Base-by-base conservation (phyloP, 2,329 filamentous ascomycete genomes). In the Plenodomus tracheiphilus region DNA sequence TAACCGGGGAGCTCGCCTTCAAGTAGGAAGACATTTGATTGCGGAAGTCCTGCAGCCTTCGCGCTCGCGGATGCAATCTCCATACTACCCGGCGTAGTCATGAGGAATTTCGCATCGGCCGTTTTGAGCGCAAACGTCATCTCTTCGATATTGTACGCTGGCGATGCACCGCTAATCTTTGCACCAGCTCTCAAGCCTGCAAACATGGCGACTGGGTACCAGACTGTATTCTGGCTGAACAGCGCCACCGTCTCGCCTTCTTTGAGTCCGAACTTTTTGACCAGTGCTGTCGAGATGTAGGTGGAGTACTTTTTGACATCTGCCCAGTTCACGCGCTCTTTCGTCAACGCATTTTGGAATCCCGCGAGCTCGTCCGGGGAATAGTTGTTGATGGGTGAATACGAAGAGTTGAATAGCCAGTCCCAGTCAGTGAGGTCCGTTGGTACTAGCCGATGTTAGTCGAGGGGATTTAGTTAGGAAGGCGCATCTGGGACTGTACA, bases 101-200 rank as follows among this genome's bases (percentile, higher is more conserved):
- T 78, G 9, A 86, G 61, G 50, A 83, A 81, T 53, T 79, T 84
- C 2, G 81, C 79, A 28, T 80, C 73, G 0, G 77, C 81, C 1
- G 77, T 84, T 57, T 81, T 79, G 2, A 88, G 71, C 1, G 83
- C 84, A 65, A 86, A 86, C 1, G 78, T 80, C 81, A 88, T 86
- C 58, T 88, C 85, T 41, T 88, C 85, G 15, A 82, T 75, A 47
- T 82, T 86, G 67, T 87, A 88, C 0, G 84, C 85, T 0, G 85
- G 85, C 15, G 78, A 83, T 0, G 84, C 85, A 1, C 85, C 85
- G 2, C 79, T 83, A 1, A 86, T 81, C 22, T 83, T 77, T 8
- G 80, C 84, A 54, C 77, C 81, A 5, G 75, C 76, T 11, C 80
- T 76, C 7, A 84, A 72, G 2, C 79, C 78, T 0, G 80, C 79